Conservation (phyloP, 2,329 filamentous ascomycete genomes). For the Alternaria atra region DNA sequence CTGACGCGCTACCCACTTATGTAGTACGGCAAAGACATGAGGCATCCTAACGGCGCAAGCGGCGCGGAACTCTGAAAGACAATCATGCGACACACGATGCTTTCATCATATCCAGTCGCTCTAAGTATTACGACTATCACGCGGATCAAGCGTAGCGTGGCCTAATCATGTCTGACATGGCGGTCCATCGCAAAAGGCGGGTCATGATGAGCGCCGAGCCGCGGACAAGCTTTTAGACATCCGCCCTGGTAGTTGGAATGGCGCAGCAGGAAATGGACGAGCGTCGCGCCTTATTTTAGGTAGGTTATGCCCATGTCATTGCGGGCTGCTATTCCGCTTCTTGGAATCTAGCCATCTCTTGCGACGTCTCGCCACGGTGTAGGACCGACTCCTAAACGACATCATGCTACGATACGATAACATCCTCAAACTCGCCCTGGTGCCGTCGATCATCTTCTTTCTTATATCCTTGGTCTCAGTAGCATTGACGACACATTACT, state of each 20-base stretch:
- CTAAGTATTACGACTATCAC: slow-evolving; percentile 4
- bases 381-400: slow-evolving; percentile 5
- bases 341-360: slow-evolving; percentile 12
- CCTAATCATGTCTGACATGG: slow-evolving; percentile 7
- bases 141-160: slow-evolving; percentile 19
- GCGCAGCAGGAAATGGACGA: slow-evolving; percentile 18
- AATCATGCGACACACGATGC: slow-evolving; percentile 10
- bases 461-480: slow-evolving; percentile 41
- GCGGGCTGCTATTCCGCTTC: slow-evolving; percentile 11
- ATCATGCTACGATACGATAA: slow-evolving; percentile 31
- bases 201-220: slow-evolving; percentile 20
- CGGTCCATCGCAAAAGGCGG: slow-evolving; percentile 13
- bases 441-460: slow-evolving; percentile 36
- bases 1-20: not conserved
- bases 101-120: slow-evolving; percentile 17
- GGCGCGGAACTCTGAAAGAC: slow-evolving; percentile 7
- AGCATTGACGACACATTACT: slow-evolving; percentile 41
- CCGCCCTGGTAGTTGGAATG: slow-evolving; percentile 12
- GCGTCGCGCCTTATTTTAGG: slow-evolving; percentile 24
- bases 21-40: slow-evolving; percentile 1
- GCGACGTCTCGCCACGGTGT: slow-evolving; percentile 9
- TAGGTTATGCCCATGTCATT: slow-evolving; percentile 22
- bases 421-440: slow-evolving; percentile 33
- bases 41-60: slow-evolving; percentile 9
- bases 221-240: slow-evolving; percentile 19